Evolutionary conservation across 2,329 filamentous ascomycete species (phyloP), one percentile per base, ranked within the genome.

Genomic region (Paecilomyces sp.): DNA sequence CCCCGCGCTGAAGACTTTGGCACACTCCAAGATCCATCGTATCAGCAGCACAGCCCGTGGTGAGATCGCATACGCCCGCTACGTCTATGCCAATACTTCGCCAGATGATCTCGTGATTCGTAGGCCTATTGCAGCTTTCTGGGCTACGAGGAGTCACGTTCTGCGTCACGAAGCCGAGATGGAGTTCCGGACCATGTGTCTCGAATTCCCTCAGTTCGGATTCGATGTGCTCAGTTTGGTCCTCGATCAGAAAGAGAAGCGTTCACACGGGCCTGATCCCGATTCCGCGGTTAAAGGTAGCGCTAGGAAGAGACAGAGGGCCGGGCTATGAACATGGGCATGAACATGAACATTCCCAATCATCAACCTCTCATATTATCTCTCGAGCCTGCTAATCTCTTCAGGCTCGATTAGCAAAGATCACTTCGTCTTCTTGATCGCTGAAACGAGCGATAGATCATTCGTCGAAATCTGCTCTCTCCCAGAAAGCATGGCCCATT

Each of bases 41-140:
- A 89, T 96, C 68, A 88, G 92, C 70, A 91, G 88, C 53, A 95
- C 90, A 0, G 91, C 91, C 36, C 88, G 88, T 77, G 92, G 91
- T 74, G 92, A 97, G 80, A 92, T 97, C 70, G 86, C 88, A 28
- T 97, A 96, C 75, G 92, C 92, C 8, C 86, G 91, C 72, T 97
- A 92, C 77, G 89, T 96, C 33, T 96, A 96, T 79, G 85, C 85
- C 62, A 85, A 91, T 76, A 94, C 90, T 11, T 75, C 77, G 58
- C 75, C 81, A 55, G 85, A 89, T 62, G 91, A 96, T 74, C 79
- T 76, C 12, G 85, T 84, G 2, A 91, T 96, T 67, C 86, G 92
- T 66, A 89, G 85, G 64, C 91, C 92, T 1, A 86, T 96, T 56
- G 91, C 90, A n/a, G 88, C 88, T 58, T 96, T 95, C 80, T 96